Base-by-base conservation (phyloP, 352 stramenopile genomes). In the Nannochloropsis limnetica region DNA sequence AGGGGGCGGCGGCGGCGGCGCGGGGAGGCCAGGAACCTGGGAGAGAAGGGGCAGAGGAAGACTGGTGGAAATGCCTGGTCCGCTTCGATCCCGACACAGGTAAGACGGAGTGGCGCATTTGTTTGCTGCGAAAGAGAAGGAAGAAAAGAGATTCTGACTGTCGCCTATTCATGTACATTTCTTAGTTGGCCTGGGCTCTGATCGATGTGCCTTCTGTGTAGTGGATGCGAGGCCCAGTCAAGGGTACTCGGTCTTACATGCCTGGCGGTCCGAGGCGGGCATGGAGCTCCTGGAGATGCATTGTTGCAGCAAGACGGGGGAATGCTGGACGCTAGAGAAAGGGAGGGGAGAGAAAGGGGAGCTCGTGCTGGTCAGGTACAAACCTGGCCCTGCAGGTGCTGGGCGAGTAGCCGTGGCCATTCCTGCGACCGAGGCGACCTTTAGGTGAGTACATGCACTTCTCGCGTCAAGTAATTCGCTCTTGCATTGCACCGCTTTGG, bases 271-370 rank as follows among this genome's bases (percentile, higher is more conserved):
- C 61, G 61, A 74, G 61, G 9, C 25, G n/a, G 20, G n/a, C 3
- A 23, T 28, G 61, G 61, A 74, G 61, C 61, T 74, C 61, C 61
- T 74, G 61, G 61, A 74, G n/a, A 74, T 74, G 61, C 61, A 74
- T 11, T 74, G n/a, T 74, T 74, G 61, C 61, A 74, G n/a, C 4
- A 74, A 74, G 22, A 74, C 61, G 5, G 11, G 25, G 22, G 61
- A 74, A 15, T 74, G 11, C n/a, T 74, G 61, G 61, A 74, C 61
- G 15, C 61, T 74, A 20, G 61, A 74, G 25, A 74, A 74, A 23
- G 25, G 8, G 4, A 8, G 15, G 1, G 61, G 61, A 74, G 61
- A 74, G 22, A 31, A 25, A 4, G n/a, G 25, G 25, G 25, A 74
- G n/a, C 11, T 74, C 25, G 25, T 74, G 61, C 61, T 74, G 11